Evolutionary conservation across 1,284 basidiomycete species (phyloP).

Genomic region (Farysia itapuensis): DNA sequence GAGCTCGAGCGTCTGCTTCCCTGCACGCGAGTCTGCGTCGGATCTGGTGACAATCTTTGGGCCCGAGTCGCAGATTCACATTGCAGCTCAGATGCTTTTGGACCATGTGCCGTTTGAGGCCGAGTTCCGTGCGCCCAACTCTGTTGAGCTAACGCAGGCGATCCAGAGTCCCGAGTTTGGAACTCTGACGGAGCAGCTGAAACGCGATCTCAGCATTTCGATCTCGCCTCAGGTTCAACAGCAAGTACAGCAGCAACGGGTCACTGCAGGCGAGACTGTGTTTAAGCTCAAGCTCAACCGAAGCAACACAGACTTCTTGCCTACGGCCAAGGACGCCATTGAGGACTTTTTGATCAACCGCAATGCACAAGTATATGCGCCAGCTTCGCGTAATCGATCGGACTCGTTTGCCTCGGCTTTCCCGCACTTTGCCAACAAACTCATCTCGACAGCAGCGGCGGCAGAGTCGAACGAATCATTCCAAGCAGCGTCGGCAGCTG

Average conservation of each 20-base stretch:
- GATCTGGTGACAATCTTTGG: slow-evolving; percentile 91
- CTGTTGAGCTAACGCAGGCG: slow-evolving; percentile 73
- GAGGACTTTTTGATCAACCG: slow-evolving; percentile 87
- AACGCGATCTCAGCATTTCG: slow-evolving; percentile 88
- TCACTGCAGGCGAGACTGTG: slow-evolving; percentile 67
- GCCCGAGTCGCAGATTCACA: slow-evolving; percentile 93
- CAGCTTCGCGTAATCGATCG: slow-evolving; percentile 64
- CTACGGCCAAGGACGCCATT: slow-evolving; percentile 83
- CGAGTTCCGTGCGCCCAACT: slow-evolving; percentile 84
- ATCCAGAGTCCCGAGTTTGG: slow-evolving; percentile 78
- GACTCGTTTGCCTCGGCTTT: slow-evolving; percentile 94
- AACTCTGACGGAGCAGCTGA: slow-evolving; percentile 81
- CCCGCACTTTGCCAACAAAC: slow-evolving; percentile 94
- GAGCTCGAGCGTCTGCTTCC: slow-evolving; percentile 89
- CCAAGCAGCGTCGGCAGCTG: slow-evolving; percentile 29
- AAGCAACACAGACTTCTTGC: slow-evolving; percentile 73
- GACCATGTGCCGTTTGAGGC: slow-evolving; percentile 96
- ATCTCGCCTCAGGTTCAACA: slow-evolving; percentile 70
- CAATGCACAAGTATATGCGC: slow-evolving; percentile 65
- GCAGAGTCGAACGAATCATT: slow-evolving; percentile 50
- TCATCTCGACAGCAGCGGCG: slow-evolving; percentile 61
- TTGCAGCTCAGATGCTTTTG: slow-evolving; percentile 91
- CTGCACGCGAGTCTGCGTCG: slow-evolving; percentile 89
- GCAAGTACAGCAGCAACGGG: slow-evolving; percentile 56
- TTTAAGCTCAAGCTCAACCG: slow-evolving; percentile 95